These are phyloP conservation scores for Amniculicola lignicola DNA, from an alignment of 495 filamentous ascomycete species.

Conservation along the genomic window DNA sequence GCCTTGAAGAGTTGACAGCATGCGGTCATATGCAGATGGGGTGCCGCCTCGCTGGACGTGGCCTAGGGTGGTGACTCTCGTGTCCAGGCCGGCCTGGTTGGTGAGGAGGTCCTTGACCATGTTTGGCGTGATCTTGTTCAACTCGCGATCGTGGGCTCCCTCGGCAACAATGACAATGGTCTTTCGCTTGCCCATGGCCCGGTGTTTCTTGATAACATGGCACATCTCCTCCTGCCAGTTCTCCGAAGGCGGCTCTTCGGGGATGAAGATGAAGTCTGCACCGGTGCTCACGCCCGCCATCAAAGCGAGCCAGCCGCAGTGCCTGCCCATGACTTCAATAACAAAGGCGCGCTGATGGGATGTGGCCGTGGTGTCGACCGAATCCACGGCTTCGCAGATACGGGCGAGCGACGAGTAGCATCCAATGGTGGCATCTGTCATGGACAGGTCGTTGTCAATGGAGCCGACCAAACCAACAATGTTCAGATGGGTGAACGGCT, in stretches of 20 bases:
- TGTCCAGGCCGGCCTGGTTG: constrained; percentile 77
- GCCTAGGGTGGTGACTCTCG: constrained; percentile 89
- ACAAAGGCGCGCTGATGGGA: constrained; percentile 98
- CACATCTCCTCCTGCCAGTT: constrained; percentile 94
- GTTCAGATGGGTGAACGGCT: constrained; percentile 76
- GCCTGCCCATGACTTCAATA: constrained; percentile 98
- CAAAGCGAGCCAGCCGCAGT: constrained; percentile 96
- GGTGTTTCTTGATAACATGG: constrained; percentile 77
- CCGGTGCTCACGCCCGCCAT: constrained; percentile 96
- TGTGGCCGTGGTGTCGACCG: constrained; percentile 92
- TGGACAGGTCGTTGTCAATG: constrained; percentile 97
- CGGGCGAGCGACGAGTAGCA: constrained; percentile 89
- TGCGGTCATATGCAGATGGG: constrained; percentile 90
- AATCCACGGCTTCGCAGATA: constrained; percentile 92
- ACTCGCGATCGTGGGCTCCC: constrained; percentile 80
- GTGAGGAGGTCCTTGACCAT: constrained; percentile 86
- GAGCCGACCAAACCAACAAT: constrained; percentile 95
- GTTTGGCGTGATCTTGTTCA: constrained; percentile 75
- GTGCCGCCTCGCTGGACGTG: constrained; percentile 94
- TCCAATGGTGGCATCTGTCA: constrained; percentile 96
- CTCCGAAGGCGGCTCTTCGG: constrained; percentile 84
- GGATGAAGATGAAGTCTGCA: constrained; percentile 95
- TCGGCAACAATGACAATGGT: constrained; percentile 98
- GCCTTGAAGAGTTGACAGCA: constrained; percentile 89
- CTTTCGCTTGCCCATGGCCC: constrained; percentile 86